These are phyloP conservation scores for Camellia japonica DNA, from an alignment of 148 eudicot species.

Conservation along the genomic window DNA sequence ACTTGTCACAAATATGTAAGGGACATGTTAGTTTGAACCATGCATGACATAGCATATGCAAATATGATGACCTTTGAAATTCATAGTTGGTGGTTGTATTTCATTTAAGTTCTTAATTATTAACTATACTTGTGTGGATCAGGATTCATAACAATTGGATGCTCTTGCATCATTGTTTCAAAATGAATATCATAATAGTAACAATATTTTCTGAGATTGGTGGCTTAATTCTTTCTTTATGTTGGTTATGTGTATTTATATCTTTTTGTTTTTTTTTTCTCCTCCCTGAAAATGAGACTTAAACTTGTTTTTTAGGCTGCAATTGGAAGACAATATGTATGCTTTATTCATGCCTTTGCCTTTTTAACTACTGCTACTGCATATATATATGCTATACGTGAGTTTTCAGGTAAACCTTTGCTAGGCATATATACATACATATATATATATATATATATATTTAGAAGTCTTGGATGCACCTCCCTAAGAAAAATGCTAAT, in stretches of 20 bases:
- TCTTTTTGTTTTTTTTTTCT: not conserved
- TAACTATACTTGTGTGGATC: not conserved
- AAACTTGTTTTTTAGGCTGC: not conserved
- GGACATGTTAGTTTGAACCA: not conserved
- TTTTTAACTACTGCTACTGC: too few relatives aligned
- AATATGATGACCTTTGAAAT: too few relatives aligned
- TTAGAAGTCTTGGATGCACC: too few relatives aligned
- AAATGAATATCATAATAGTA: not conserved
- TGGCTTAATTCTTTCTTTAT: not conserved
- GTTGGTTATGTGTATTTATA: not conserved
- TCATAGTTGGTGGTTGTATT: not conserved
- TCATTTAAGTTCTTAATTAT: not conserved
- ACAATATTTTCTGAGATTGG: not conserved
- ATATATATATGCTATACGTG: too few relatives aligned
- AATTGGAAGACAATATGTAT: too few relatives aligned
- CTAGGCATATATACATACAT: too few relatives aligned
- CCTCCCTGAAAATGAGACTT: not conserved
- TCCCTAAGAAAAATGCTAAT: too few relatives aligned
- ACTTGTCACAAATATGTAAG: not conserved
- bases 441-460: too few relatives aligned
- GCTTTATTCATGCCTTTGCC: too few relatives aligned
- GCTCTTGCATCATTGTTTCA: not conserved
- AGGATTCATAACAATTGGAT: not conserved
- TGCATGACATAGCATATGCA: too few relatives aligned
- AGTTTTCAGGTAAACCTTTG: too few relatives aligned